phyloP scores from a whole-genome alignment of 2,329 filamentous ascomycete genomes.

The Pseudovirgaria hyperparasitica region DNA sequence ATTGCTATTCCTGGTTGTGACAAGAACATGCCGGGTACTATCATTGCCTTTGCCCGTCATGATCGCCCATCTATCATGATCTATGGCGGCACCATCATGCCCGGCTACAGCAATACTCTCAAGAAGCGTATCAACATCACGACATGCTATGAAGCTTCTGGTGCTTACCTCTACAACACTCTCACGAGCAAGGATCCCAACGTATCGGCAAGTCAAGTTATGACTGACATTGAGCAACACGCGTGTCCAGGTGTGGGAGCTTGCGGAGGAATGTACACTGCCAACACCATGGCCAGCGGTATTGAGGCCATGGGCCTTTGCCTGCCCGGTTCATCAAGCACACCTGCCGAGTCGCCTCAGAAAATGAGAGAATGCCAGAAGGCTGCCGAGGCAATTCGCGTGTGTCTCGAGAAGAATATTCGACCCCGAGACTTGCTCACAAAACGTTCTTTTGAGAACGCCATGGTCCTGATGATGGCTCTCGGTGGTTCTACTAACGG shows the following conservation, averaged over 20 bases:
- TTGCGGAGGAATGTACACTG: constrained; percentile 89
- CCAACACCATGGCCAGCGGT: constrained; percentile 85
- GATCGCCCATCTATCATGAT: constrained; percentile 93
- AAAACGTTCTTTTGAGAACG: constrained; percentile 73
- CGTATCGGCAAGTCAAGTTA: constrained; percentile 61
- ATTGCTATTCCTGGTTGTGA: constrained; percentile 90
- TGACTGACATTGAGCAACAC: constrained; percentile 69
- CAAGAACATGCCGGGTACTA: constrained; percentile 92
- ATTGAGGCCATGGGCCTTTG: constrained; percentile 81
- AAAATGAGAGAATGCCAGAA: constrained; percentile 81
- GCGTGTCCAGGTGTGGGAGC: constrained; percentile 69
- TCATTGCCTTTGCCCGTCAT: constrained; percentile 83
- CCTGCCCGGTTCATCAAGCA: constrained; percentile 73
- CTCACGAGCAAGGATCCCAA: constrained; percentile 56
- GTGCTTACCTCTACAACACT: constrained; percentile 66
- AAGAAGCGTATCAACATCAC: constrained; percentile 75
- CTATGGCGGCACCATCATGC: constrained; percentile 82
- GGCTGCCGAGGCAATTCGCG: constrained; percentile 63
- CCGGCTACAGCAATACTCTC: constrained; percentile 68
- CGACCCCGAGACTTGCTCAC: constrained; percentile 70
- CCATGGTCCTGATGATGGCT: constrained; percentile 79
- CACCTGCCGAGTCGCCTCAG: constrained; percentile 64
- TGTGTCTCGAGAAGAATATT: constrained; percentile 73
- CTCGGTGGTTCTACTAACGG: constrained; percentile 86
- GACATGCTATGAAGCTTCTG: constrained; percentile 77